Evolutionary conservation across 371 early-diverging fungal genomes (phyloP), one percentile per base, ranked within the genome.

Genomic region (Mortierella sp.): DNA sequence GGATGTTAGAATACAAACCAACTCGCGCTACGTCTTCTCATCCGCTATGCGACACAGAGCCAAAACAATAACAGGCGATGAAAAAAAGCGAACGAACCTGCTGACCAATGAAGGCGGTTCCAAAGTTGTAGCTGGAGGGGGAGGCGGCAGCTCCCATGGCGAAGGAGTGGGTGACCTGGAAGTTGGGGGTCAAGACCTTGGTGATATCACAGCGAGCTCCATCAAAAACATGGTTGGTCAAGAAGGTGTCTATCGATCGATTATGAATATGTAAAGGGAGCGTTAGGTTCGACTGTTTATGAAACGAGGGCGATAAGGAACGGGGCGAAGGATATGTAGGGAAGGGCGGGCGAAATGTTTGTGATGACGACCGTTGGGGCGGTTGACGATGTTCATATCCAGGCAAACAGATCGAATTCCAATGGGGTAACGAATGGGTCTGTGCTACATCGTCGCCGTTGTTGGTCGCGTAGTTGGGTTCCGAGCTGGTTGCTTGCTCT

Each of bases 161-260:
- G 89, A 98, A 95, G 59, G 95, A 94, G 91, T 99, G 99, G 74
- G 95, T 93, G 69, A 97, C 96, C 84, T 98, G 98, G 91, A 99
- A 98, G 90, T 96, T 96, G 76, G 91, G 96, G 71, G 96, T 96
- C 87, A 98, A 91, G 61, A 95, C 92, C 86, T 97, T 97, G 59
- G 95, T 93, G 81, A 98, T 92, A 83, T 98, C 98, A 75, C 97
- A 95, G 81, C 96, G 96, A 46, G 95, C 98, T 78, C 99, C 99
- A 80, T 99, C 98, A 86, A 98, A 96, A 82, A 96, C 87, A 87
- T 93, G 95, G 89, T 95, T 92, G 80, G 94, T 93, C 76, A 95
- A 90, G 84, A 96, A 95, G 21, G 93, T 90, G 76, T 92, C 96
- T 97, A 89, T 40, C 59, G 46, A 64, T 61, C 53, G 5, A 21